Base-by-base conservation (phyloP, 495 filamentous ascomycete species). In the Tirmania nivea region DNA sequence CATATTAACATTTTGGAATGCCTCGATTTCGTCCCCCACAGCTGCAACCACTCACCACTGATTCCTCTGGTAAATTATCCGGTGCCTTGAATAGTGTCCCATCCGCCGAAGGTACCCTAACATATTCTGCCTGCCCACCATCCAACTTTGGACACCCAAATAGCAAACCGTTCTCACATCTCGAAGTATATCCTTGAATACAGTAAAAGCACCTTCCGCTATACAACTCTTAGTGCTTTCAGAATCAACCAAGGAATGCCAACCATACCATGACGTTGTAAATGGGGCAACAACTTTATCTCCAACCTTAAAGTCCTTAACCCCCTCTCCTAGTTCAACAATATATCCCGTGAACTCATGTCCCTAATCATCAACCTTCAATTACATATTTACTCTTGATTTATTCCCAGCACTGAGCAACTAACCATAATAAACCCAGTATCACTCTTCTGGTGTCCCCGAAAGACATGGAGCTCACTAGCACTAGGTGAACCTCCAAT, bases 141-240 rank as follows among this genome's bases (percentile, higher is more conserved):
- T 94, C 86, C 34, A 94, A 70, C 5, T 66, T 65, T 14, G 74
- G 68, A 47, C 73, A 81, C 42, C 89, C 89, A 59, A 93, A 93
- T 1, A 97, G 73, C 17, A 73, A 65, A 20, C 70, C 73, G 56
- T 84, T 76, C n/a, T 72, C 71, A 66, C 90, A 97, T 51, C 89
- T 80, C 10, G 86, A 87, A 10, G 86, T 86, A 67, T 75, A 83
- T 16, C 81, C 81, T 56, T 80, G 75, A 48, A 71, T 76, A 74
- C 89, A 97, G 72, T 94, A 95, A 72, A 89, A 95, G 69, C 89
- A 95, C 39, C 79, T 71, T 48, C 77, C 76, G 68, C 84, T 86
- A 57, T 52, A 48, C 19, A 34, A n/a, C 42, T 45, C 4, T 14
- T 14, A 45, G 39, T 45, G 39, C 5, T 45, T 19, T 45, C 17